These are phyloP conservation scores for Poa annua DNA, from an alignment of 176 grass and related monocot genomes.

Conservation along the genomic window DNA sequence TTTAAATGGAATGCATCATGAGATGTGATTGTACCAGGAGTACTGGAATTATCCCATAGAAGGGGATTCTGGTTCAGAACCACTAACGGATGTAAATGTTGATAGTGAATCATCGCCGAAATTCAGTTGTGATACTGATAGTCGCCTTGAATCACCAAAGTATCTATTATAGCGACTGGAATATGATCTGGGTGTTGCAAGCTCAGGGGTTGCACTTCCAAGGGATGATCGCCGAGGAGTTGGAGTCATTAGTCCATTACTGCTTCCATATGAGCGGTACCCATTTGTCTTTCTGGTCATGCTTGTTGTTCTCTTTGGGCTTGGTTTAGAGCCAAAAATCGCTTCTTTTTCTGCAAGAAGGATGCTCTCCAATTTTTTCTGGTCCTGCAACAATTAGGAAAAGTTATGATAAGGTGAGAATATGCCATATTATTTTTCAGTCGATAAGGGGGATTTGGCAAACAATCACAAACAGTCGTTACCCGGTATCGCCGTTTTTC, in stretches of 20 bases:
- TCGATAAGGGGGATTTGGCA: constrained; percentile 3
- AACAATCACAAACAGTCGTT: constrained; percentile 41
- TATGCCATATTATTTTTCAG: constrained; percentile 2
- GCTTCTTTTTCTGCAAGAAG: constrained; percentile 79
- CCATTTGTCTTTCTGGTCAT: constrained; percentile 76
- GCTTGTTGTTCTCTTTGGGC: constrained; percentile 61
- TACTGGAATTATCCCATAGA: constrained; percentile 48
- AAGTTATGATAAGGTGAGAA: background rate
- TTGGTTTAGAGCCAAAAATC: constrained; percentile 70
- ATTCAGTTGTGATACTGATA: constrained; percentile 69
- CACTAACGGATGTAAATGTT: constrained; percentile 95
- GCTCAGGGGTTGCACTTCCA: constrained; percentile 77
- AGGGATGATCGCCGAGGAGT: constrained; percentile 64
- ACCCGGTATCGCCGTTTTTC: constrained; percentile 77
- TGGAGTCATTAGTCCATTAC: constrained; percentile 85
- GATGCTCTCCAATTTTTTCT: constrained; percentile 90
- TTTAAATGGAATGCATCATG: background rate
- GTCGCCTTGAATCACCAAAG: constrained; percentile 64
- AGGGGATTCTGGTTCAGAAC: constrained; percentile 93
- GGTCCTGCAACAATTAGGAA: constrained; percentile 61
- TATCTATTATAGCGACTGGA: constrained; percentile 72
- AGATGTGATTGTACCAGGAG: constrained; percentile 42
- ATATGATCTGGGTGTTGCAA: constrained; percentile 86
- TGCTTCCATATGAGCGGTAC: constrained; percentile 51
- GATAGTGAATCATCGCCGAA: constrained; percentile 87